These are phyloP conservation scores for Galerina marginata DNA, from an alignment of 768 basidiomycete genomes.

Conservation along the genomic window DNA sequence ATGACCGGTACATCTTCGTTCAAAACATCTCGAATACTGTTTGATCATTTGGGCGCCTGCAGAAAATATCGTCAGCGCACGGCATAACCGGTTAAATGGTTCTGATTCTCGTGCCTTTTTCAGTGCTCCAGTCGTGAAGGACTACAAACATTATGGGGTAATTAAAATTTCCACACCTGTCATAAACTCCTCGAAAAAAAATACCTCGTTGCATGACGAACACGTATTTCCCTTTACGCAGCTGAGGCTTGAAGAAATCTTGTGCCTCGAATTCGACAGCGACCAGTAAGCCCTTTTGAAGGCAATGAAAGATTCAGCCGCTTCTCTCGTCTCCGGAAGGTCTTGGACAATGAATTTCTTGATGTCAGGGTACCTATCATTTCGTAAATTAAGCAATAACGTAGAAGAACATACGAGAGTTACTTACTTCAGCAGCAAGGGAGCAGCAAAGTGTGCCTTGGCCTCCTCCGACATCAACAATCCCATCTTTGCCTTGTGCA, in stretches of 20 bases:
- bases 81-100: not conserved
- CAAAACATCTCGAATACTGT: constrained; percentile 39
- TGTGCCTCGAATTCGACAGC: constrained; percentile 43
- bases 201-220: constrained; percentile 45
- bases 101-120: constrained; percentile 27
- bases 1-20: constrained; percentile 34
- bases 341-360: constrained; percentile 44
- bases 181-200: not conserved
- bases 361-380: constrained; percentile 39
- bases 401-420: not conserved
- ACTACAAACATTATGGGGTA: constrained; percentile 23
- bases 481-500: constrained; percentile 39
- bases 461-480: constrained; percentile 47
- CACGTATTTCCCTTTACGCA: constrained; percentile 43
- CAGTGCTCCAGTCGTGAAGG: constrained; percentile 44
- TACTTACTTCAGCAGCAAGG: constrained; percentile 39
- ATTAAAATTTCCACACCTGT: not conserved
- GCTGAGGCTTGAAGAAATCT: constrained; percentile 46
- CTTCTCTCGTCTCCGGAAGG: constrained; percentile 39
- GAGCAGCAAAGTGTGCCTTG: constrained; percentile 45
- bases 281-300: constrained; percentile 35
- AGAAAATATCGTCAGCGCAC: not conserved
- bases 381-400: not conserved
- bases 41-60: constrained; percentile 40
- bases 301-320: constrained; percentile 39